Base-by-base conservation (phyloP, 176 grass and related monocot genomes). In the Phragmites australis region DNA sequence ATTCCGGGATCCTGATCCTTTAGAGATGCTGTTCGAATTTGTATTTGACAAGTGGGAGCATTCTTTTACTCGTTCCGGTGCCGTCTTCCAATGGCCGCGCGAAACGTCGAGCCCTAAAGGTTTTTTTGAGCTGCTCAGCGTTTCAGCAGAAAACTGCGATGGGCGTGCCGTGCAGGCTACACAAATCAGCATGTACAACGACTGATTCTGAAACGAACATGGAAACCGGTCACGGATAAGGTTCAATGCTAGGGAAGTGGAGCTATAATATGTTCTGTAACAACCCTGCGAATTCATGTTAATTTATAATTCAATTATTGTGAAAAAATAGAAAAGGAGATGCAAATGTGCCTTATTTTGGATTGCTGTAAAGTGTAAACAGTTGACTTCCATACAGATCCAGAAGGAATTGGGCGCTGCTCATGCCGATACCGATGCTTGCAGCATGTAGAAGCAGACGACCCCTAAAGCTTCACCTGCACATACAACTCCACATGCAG, bases 341-440 rank as follows among this genome's bases (percentile, higher is more conserved):
- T 49, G 29, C 55, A 41, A 73, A 61, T 63, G 56, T 73, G 50
- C 58, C 43, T 29, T 63, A 27, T 18, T 82, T 49, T 52, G 27
- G 31, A 29, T n/a, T 67, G 32, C 2, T 53, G 47, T 41, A 15
- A 54, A 67, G 1, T 53, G 47, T 41, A 15, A 54, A 67, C 77
- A 67, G 77, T 79, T 79, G 77, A 67, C 47, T 67, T 79, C 58
- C 59, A 78, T 51, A 18, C 44, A 51, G 59, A 17, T 79, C 32
- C 19, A 55, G 51, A 37, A 39, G 59, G 29, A 54, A 39, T 10
- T 15, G 10, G 30, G 19, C 39, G 9, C 37, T 14, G 29, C 19
- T 74, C 30, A 14, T 66, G 61, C 30, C 60, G 60, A 39, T 51
- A 3, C 27, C 59, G 2, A 48, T 60, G 11, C 29, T 37, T 11